Conservation (phyloP, 257 asterid genomes). For the Nicotiana knightiana region DNA sequence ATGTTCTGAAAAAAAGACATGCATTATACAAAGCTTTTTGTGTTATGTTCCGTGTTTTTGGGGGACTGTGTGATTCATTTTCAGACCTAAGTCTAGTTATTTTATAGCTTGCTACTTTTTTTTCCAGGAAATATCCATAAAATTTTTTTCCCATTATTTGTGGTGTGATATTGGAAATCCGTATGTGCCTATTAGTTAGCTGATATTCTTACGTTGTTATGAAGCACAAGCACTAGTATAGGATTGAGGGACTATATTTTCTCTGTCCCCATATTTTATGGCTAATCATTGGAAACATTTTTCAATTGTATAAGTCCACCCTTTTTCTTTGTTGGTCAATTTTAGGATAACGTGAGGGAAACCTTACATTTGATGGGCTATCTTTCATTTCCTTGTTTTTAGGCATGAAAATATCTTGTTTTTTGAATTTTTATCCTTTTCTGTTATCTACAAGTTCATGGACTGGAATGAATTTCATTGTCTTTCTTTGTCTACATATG, state of each 20-base stretch:
- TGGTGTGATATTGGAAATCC: neutral
- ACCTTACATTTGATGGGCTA: slow-evolving; percentile 4
- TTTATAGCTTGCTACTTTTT: neutral
- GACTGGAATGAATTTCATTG: neutral
- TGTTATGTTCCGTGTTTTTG: neutral
- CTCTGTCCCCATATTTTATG: neutral
- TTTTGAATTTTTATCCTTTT: neutral
- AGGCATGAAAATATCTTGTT: slow-evolving; percentile 1
- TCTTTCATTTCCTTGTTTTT: neutral
- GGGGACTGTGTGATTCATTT: neutral
- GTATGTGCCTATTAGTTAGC: neutral
- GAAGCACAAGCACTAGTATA: neutral
- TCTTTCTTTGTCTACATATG: neutral
- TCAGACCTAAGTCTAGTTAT: neutral
- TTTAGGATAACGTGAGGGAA: neutral
- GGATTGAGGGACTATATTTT: slow-evolving; percentile 3
- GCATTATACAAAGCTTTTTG: neutral
- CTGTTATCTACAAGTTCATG: neutral
- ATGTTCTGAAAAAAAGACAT: neutral
- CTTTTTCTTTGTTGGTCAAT: neutral
- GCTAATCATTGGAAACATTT: neutral
- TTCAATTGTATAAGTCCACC: neutral
- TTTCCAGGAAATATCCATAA: neutral
- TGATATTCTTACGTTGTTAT: neutral
- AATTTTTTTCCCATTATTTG: neutral